These are phyloP conservation scores for Lactarius pseudohatsudake DNA, from an alignment of 768 basidiomycete genomes.

Conservation along the genomic window DNA sequence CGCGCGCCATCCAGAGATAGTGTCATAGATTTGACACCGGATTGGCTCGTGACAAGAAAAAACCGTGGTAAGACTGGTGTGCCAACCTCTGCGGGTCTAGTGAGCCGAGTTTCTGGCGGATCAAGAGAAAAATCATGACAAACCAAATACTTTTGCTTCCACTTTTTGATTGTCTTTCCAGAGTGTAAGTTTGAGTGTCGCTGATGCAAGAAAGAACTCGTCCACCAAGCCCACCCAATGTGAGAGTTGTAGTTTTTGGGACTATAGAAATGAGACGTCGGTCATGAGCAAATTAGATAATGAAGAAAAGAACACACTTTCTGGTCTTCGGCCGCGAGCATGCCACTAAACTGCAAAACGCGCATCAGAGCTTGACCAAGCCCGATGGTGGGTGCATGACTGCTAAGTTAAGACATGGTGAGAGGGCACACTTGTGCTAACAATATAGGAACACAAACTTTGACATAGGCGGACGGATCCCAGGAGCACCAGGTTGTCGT, in stretches of 20 bases:
- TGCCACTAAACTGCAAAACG: conserved; percentile 68
- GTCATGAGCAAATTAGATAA: conserved; percentile 8
- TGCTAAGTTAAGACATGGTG: background rate
- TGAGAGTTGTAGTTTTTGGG: conserved; percentile 59
- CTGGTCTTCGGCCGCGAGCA: conserved; percentile 54
- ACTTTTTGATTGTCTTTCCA: conserved; percentile 81
- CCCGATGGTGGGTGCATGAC: conserved; percentile 37
- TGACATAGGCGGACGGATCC: conserved; percentile 14
- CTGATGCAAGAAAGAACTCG: conserved; percentile 69
- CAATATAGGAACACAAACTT: conserved; percentile 16
- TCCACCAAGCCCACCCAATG: conserved; percentile 68
- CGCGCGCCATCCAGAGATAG: conserved; percentile 76
- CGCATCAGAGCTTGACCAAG: conserved; percentile 64
- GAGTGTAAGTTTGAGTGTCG: conserved; percentile 76
- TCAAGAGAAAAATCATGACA: conserved; percentile 32
- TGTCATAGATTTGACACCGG: conserved; percentile 82
- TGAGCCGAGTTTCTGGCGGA: background rate
- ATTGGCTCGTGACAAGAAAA: conserved; percentile 80
- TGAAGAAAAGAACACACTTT: conserved; percentile 39
- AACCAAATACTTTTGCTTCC: conserved; percentile 85
- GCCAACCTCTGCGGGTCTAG: conserved; percentile 60
- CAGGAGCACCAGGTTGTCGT: conserved; percentile 18
- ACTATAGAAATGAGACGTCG: background rate
- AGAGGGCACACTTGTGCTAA: background rate
- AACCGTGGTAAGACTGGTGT: conserved; percentile 79